Evolutionary conservation across 805 yeast species (phyloP), one percentile per base, ranked within the genome.

Genomic region (Starmerella floris): DNA sequence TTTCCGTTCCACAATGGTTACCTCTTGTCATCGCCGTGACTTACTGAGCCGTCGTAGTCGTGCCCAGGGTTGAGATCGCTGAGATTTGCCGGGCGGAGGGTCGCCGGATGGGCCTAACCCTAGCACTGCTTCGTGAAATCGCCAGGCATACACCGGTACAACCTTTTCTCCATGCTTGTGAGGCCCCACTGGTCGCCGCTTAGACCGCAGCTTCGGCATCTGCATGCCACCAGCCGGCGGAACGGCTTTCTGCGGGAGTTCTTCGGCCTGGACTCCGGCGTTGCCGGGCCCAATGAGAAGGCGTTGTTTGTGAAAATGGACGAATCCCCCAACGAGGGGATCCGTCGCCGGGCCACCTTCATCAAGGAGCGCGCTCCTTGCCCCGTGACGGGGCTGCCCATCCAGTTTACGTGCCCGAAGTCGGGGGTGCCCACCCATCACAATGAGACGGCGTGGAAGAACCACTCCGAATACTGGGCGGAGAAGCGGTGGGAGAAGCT

Each of bases 381-480:
- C 61, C 97, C 96, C 0, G 91, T 87, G 11, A 87, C 96, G 0
- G 69, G 76, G 17, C 72, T 77, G 50, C 79, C 80, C 36, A 83
- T 91, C 45, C 70, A 79, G 51, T 91, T 70, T 60, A 83, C 87
- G 2, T 91, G 97, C 64, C 98, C 98, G 1, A 65, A 73, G 43
- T 82, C 95, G 4, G 98, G 98, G 2, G 85, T 91, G 39, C 98
- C 99, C 21, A 91, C 98, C 3, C 98, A 91, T 61, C 93, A 83
- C 58, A 77, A 83, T 19, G 70, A 71, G 57, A 84, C 80, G 51
- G 95, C 95, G 1, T 91, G 96, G 95, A 78, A 77, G 55, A 63
- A 66, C 42, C 97, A 91, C 60, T 65, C 57, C 6, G 75, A 72
- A 21, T 87, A 87, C 60, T 95, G 83, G 55, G 56, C 64, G 21